A percentile compares a stretch with the other conserved stretches of the same genome.
Evolutionary conservation across 108 stramenopile genomes (phyloP).

Genomic region (Skeletonema marinoi): DNA sequence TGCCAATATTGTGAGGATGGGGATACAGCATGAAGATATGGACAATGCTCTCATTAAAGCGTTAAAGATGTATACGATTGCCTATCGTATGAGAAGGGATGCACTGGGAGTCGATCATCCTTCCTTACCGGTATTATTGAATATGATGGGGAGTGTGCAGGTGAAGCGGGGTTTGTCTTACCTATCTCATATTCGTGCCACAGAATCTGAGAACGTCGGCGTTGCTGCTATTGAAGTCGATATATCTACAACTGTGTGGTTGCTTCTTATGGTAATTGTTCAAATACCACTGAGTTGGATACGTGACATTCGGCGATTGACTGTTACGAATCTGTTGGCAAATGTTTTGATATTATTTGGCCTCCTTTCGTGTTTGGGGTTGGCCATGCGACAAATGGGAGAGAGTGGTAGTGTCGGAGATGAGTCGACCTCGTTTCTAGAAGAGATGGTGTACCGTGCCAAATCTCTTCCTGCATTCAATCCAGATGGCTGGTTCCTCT

Average conservation of each 20-base stretch:
- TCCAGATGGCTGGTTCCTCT: conserved; percentile 62
- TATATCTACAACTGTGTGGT: conserved; percentile 40
- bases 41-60: conserved; percentile 61
- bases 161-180: conserved; percentile 76
- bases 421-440: conserved; percentile 7
- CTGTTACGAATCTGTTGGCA: conserved; percentile 68
- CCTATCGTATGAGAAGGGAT: conserved; percentile 84
- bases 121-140: conserved; percentile 70
- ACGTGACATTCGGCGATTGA: conserved; percentile 66
- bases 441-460: conserved; percentile 13
- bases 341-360: conserved; percentile 70
- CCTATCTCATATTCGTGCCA: conserved; percentile 78
- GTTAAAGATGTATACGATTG: conserved; percentile 85
- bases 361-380: conserved; percentile 52
- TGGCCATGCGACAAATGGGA: conserved; percentile 47
- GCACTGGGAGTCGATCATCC: conserved; percentile 72
- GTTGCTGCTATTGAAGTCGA: conserved; percentile 12
- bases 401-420: neutral
- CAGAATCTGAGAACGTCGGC: conserved; percentile 52
- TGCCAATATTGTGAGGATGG: conserved; percentile 84
- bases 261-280: conserved; percentile 56
- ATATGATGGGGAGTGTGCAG: conserved; percentile 85
- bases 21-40: conserved; percentile 77
- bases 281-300: conserved; percentile 73
- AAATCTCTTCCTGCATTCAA: conserved; percentile 30